These are phyloP conservation scores for Backusella psychrophila DNA, from an alignment of 192 early-diverging fungal genomes.

Conservation along the genomic window DNA sequence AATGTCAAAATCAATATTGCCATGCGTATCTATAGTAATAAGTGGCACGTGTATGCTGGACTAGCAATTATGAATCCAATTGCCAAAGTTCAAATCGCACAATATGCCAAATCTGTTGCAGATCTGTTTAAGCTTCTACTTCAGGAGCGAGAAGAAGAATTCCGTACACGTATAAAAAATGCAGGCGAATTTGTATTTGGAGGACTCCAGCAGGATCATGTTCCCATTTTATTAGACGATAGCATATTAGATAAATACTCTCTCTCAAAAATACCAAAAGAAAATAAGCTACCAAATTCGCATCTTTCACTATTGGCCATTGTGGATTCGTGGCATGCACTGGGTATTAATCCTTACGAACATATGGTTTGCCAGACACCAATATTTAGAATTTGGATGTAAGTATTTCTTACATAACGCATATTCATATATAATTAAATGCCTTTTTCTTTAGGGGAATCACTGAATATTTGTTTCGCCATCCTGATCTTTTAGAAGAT, in stretches of 20 bases:
- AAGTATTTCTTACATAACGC: constrained; percentile 8
- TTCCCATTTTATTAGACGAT: constrained; percentile 77
- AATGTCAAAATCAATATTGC: constrained; percentile 95
- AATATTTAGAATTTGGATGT: constrained; percentile 87
- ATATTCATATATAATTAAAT: background rate
- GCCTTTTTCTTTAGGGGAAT: constrained; percentile 66
- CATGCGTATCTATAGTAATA: constrained; percentile 87
- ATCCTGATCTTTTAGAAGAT: constrained; percentile 77
- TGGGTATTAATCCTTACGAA: constrained; percentile 87
- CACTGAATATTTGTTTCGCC: constrained; percentile 89
- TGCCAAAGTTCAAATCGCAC: constrained; percentile 81
- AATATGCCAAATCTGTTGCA: constrained; percentile 85
- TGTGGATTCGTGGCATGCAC: constrained; percentile 88
- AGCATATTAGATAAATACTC: constrained; percentile 82
- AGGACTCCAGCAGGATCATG: constrained; percentile 48
- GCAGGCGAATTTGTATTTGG: constrained; percentile 89
- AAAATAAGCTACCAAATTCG: constrained; percentile 75
- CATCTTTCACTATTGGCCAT: constrained; percentile 92
- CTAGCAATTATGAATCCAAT: constrained; percentile 93
- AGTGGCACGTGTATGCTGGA: constrained; percentile 97
- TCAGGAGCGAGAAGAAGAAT: constrained; percentile 75
- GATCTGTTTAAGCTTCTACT: constrained; percentile 96
- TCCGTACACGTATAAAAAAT: constrained; percentile 66
- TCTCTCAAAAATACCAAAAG: constrained; percentile 72
- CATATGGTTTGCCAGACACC: constrained; percentile 96